Evolutionary conservation across 2,329 filamentous ascomycete genomes (phyloP), one percentile per base, ranked within the genome.

Genomic region (Cucurbitaria berberidis): DNA sequence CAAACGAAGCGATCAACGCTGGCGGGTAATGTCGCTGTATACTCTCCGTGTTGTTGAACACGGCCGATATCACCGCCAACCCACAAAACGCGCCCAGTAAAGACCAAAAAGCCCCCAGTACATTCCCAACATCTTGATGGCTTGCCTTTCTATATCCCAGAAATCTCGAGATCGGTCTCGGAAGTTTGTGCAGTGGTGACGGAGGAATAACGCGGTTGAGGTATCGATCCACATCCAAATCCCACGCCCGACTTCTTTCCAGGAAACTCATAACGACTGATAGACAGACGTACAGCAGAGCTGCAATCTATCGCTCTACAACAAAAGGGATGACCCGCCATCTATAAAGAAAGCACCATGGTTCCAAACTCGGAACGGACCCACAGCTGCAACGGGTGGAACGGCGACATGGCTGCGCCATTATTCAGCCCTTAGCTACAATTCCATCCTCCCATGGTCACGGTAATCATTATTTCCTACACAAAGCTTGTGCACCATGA

Each of bases 181-280:
- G 92, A 1, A 96, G 68, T 39, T 78, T 76, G 24, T 82, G 77
- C 70, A 90, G 82, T 62, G 83, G 84, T 35, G 88, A 87, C 13
- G 83, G 78, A 8, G 89, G 89, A 21, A 96, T 69, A 55, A 86
- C 80, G 2, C 82, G 88, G 70, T 93, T 91, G 45, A 96, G 71
- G 69, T 88, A 85, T n/a, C 76, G 77, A 79, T 96, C 92, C 59
- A 96, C 84, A 75, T 95, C 85, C 74, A 96, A 86, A 67, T 87
- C 80, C 59, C 69, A 73, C 8, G 56, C 51, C 46, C 59, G 53
- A 29, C 40, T 13, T 62, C 60, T 36, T 39, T 52, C 15, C 41
- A 51, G 15, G 60, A 53, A 3, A 54, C 34, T 18, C 45, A 27
- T 29, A 24, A 13, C 18, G 21, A 26, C 21, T 18, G 16, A 5